A percentile compares a stretch with the other conserved stretches of the same genome.
phyloP scores from a whole-genome alignment of 2,329 filamentous ascomycete species.

The Monosporascus sp. region DNA sequence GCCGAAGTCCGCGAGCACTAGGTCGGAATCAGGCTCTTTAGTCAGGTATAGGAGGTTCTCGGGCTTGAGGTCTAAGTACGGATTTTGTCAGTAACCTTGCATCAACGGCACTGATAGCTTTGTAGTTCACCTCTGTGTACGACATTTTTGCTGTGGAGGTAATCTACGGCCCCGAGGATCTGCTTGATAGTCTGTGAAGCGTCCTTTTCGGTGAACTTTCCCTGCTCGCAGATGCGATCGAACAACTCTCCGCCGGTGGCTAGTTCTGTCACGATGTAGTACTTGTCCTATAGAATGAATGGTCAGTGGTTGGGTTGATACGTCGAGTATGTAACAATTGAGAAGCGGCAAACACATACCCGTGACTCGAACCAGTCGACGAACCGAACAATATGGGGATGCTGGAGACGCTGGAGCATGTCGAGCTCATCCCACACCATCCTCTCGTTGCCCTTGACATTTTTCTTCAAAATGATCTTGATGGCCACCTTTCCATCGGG shows the following conservation, averaged over 20 bases:
- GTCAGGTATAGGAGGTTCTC: slow-evolving; percentile 96
- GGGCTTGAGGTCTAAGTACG: slow-evolving; percentile 79
- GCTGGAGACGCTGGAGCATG: slow-evolving; percentile 85
- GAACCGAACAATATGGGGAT: slow-evolving; percentile 95
- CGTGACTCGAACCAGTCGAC: slow-evolving; percentile 99
- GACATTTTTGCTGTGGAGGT: slow-evolving; percentile 89
- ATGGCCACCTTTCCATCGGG: slow-evolving; percentile 82
- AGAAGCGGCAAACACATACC: slow-evolving; percentile 45
- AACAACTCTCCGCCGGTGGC: slow-evolving; percentile 95
- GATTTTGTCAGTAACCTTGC: neutral
- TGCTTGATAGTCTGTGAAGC: slow-evolving; percentile 93
- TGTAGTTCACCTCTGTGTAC: slow-evolving; percentile 75
- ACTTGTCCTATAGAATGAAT: slow-evolving; percentile 70
- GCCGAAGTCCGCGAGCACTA: slow-evolving; percentile 95
- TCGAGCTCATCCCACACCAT: slow-evolving; percentile 98
- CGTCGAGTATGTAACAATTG: neutral
- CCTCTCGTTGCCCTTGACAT: slow-evolving; percentile 94
- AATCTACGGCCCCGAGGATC: slow-evolving; percentile 87
- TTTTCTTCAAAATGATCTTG: slow-evolving; percentile 99
- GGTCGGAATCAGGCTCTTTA: slow-evolving; percentile 67
- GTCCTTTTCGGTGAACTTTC: slow-evolving; percentile 98
- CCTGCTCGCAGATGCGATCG: slow-evolving; percentile 95
- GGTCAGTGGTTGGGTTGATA: slow-evolving; percentile 6
- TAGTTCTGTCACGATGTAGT: slow-evolving; percentile 97
- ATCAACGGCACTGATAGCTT: neutral